These are phyloP conservation scores for Nicotiana tabacum DNA, from an alignment of 257 asterid species.

Conservation along the genomic window DNA sequence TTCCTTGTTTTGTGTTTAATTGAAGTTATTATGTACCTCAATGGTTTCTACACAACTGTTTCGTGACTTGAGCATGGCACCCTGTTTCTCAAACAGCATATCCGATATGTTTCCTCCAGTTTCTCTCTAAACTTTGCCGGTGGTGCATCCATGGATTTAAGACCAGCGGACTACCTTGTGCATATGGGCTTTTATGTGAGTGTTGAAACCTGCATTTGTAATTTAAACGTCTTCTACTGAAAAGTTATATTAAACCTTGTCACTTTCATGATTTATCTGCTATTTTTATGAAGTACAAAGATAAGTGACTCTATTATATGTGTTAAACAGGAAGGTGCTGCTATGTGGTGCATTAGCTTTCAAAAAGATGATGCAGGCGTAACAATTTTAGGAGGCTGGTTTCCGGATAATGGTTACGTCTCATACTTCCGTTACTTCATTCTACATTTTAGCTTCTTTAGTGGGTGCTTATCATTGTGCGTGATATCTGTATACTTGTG, in stretches of 20 bases:
- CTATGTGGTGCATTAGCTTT: constrained; percentile 83
- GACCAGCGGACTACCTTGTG: constrained; percentile 67
- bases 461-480: neutral
- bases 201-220: constrained; percentile 1
- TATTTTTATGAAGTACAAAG: neutral
- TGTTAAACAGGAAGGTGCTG: constrained; percentile 51
- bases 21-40: neutral
- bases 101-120: constrained; percentile 52
- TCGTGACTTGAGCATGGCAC: constrained; percentile 13
- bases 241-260: neutral
- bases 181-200: constrained; percentile 60
- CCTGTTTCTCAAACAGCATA: constrained; percentile 40
- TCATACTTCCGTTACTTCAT: neutral
- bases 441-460: neutral
- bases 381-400: constrained; percentile 83
- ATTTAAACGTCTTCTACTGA: neutral
- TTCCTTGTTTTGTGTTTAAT: constrained; percentile 10
- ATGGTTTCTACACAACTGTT: neutral
- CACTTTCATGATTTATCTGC: neutral
- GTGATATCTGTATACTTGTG: neutral
- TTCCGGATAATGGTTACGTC: constrained; percentile 6
- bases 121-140: constrained; percentile 67
- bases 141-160: constrained; percentile 52
- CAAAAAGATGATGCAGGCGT: constrained; percentile 41
- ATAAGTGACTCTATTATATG: neutral